These are phyloP conservation scores for Fusarium sp. DNA, from an alignment of 2,329 filamentous ascomycete species.

Conservation along the genomic window DNA sequence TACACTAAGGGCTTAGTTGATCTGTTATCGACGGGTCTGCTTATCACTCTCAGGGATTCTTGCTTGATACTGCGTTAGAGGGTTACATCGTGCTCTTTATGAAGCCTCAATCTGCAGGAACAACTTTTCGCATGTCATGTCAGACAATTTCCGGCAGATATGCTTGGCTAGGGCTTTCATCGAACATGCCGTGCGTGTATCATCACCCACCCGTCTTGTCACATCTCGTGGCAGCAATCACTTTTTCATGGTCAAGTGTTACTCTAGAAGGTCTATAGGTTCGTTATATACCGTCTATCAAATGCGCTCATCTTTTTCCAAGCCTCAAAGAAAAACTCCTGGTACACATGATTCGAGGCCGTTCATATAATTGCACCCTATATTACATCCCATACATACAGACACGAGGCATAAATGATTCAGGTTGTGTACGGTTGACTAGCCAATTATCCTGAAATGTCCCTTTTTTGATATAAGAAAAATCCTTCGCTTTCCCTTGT, in stretches of 20 bases:
- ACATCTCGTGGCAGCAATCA: neutral
- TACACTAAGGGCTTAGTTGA: conserved; percentile 20
- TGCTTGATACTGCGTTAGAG: conserved; percentile 8
- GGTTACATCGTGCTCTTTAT: conserved; percentile 40
- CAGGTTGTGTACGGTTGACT: conserved; percentile 39
- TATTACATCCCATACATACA: conserved; percentile 48
- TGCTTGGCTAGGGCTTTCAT: neutral
- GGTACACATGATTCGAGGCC: conserved; percentile 21
- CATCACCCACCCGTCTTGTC: conserved; percentile 7
- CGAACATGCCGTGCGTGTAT: neutral
- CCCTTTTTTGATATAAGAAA: conserved; percentile 33
- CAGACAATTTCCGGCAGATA: neutral
- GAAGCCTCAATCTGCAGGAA: conserved; percentile 26
- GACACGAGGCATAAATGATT: conserved; percentile 36
- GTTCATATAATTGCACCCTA: conserved; percentile 33
- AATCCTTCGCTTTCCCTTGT: conserved; percentile 33
- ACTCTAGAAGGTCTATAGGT: conserved; percentile 33
- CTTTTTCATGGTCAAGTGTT: neutral
- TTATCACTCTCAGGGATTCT: conserved; percentile 19
- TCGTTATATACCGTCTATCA: conserved; percentile 36
- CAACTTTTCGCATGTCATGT: conserved; percentile 5
- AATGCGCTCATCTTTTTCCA: conserved; percentile 17
- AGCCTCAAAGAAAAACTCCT: conserved; percentile 27
- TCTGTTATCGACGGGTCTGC: conserved; percentile 20
- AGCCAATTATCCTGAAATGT: conserved; percentile 45